A percentile compares a stretch with the other conserved stretches of the same genome.
Evolutionary conservation across 768 basidiomycete genomes (phyloP).

Genomic region (Russula sp.): DNA sequence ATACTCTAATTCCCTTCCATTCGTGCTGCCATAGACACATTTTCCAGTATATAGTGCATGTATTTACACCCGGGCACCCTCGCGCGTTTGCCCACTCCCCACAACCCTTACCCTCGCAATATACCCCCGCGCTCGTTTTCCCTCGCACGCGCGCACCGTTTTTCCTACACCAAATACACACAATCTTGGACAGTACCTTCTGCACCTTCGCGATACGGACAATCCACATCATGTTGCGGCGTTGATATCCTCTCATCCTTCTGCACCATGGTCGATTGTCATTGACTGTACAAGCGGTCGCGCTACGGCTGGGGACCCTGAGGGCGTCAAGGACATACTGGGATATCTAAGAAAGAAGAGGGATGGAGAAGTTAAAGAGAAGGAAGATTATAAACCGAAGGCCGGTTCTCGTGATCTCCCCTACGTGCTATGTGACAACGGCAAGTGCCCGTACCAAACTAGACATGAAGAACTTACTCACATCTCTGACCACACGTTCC

Average conservation of each 20-base stretch:
- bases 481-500: not conserved
- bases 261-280: conserved; percentile 65
- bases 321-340: conserved; percentile 64
- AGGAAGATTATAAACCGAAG: conserved; percentile 48
- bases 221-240: conserved; percentile 35
- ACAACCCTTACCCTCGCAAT: too few relatives aligned
- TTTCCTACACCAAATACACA: conserved; percentile 67
- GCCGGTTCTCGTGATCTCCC: conserved; percentile 30
- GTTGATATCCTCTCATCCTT: conserved; percentile 65
- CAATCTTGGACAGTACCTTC: conserved; percentile 63
- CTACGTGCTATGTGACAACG: not conserved
- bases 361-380: conserved; percentile 58
- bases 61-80: too few relatives aligned
- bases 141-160: too few relatives aligned
- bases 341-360: conserved; percentile 62
- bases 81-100: too few relatives aligned
- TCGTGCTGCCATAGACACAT: too few relatives aligned
- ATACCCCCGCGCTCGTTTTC: too few relatives aligned
- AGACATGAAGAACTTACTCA: not conserved
- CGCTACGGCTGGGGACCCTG: conserved; percentile 62
- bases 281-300: conserved; percentile 72
- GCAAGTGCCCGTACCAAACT: not conserved
- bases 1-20: too few relatives aligned
- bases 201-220: conserved; percentile 35
- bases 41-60: too few relatives aligned